Percentiles rank a stretch among this genome's conserved stretches.
Conservation (phyloP, 1,284 basidiomycete species). For the Sporisorium sorghi region DNA sequence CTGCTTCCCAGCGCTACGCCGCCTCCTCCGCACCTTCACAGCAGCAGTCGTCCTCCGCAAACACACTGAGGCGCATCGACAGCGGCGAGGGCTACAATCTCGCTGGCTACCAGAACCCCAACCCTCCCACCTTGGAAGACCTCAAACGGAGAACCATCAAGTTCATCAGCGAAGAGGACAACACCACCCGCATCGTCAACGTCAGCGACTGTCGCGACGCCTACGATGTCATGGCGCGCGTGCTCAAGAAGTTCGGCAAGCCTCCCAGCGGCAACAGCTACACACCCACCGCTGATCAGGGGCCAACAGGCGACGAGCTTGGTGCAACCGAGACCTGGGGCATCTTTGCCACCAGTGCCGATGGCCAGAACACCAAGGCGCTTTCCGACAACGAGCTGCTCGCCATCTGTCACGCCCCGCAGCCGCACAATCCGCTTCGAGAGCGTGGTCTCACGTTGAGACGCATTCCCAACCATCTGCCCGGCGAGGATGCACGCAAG, state of each 20-base stretch:
- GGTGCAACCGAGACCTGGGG: constrained; percentile 58
- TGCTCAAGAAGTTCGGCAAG: constrained; percentile 66
- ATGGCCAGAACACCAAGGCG: constrained; percentile 60
- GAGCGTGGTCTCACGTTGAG: constrained; percentile 82
- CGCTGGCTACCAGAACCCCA: constrained; percentile 22
- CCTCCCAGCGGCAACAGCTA: constrained; percentile 58
- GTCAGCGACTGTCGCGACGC: constrained; percentile 65
- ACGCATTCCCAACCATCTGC: constrained; percentile 51
- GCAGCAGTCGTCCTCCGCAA: constrained; percentile 23
- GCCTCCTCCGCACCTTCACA: constrained; percentile 29
- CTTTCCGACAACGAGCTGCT: constrained; percentile 76
- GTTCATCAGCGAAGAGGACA: constrained; percentile 65
- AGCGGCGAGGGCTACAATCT: constrained; percentile 48
- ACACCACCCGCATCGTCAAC: constrained; percentile 63
- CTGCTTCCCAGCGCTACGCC: constrained; percentile 29
- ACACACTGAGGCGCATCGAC: constrained; percentile 37
- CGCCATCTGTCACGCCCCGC: constrained; percentile 84
- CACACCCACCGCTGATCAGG: constrained; percentile 58
- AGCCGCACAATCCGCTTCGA: constrained; percentile 80
- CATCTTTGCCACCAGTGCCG: constrained; percentile 60
- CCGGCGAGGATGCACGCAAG: constrained; percentile 42
- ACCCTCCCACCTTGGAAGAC: constrained; percentile 55
- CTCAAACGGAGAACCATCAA: constrained; percentile 66
- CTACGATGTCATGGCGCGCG: constrained; percentile 63
- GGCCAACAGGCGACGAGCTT: constrained; percentile 46